Evolutionary conservation across 225 moss, liverwort and hornwort species (phyloP).

Genomic region (Lunularia cruciata): DNA sequence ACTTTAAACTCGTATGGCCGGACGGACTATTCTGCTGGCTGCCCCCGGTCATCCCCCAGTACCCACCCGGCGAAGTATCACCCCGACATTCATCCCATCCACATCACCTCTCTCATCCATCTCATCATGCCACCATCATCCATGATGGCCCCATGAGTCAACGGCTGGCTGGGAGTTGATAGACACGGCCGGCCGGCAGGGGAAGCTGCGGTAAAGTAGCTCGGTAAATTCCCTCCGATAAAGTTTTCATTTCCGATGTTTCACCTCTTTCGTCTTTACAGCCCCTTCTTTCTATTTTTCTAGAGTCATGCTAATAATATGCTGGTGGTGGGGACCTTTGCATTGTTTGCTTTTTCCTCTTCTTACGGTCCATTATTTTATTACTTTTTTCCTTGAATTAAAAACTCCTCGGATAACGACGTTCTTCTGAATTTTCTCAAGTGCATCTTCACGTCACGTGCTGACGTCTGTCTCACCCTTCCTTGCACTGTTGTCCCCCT

Average conservation of each 20-base stretch:
- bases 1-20: too few relatives aligned
- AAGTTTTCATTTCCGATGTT: neutral
- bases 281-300: neutral
- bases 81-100: neutral
- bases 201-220: neutral
- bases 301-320: neutral
- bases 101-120: neutral
- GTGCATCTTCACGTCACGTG: neutral
- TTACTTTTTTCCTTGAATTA: neutral
- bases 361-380: neutral
- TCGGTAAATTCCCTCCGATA: neutral
- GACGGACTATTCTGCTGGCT: too few relatives aligned
- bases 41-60: neutral
- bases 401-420: neutral
- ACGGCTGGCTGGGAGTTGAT: slow-evolving; percentile 11
- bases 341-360: slow-evolving; percentile 4
- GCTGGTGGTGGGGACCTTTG: neutral
- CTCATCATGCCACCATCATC: slow-evolving; percentile 6
- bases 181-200: slow-evolving; percentile 13
- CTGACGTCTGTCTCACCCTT: neutral
- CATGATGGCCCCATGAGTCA: slow-evolving; percentile 10
- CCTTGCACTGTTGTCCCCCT: neutral
- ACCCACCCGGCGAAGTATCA: neutral
- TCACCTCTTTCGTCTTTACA: slow-evolving; percentile 5
- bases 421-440: neutral